phyloP scores from a whole-genome alignment of 805 yeast genomes.

The Starmera amethionina region DNA sequence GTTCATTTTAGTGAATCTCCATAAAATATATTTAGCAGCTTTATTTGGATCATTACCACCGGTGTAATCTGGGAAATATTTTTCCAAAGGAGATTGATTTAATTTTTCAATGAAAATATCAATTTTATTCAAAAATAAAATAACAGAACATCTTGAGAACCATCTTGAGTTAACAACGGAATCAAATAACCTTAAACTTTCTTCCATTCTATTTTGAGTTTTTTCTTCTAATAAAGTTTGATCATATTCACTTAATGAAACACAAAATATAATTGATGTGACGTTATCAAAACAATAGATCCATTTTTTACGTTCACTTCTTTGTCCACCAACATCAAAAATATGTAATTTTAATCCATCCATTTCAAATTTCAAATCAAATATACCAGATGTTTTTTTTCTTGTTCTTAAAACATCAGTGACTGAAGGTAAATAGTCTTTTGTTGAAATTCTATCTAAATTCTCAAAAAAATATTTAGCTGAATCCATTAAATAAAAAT shows the following conservation, averaged over 20 bases:
- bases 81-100: slow-evolving; percentile 70
- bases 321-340: slow-evolving; percentile 90
- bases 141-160: slow-evolving; percentile 83
- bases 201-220: slow-evolving; percentile 68
- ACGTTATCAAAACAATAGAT: slow-evolving; percentile 94
- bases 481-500: slow-evolving; percentile 79
- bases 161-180: slow-evolving; percentile 88
- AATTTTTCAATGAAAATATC: slow-evolving; percentile 84
- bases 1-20: slow-evolving; percentile 83
- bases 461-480: slow-evolving; percentile 69
- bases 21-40: slow-evolving; percentile 84
- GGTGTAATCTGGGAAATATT: slow-evolving; percentile 79
- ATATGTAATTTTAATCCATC: slow-evolving; percentile 56
- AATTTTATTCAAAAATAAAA: slow-evolving; percentile 79
- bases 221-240: slow-evolving; percentile 74
- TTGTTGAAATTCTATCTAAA: slow-evolving; percentile 47
- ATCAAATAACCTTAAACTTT: slow-evolving; percentile 75
- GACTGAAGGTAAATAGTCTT: slow-evolving; percentile 59
- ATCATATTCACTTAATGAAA: slow-evolving; percentile 85
- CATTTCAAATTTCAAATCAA: slow-evolving; percentile 71
- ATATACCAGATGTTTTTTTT: slow-evolving; percentile 88
- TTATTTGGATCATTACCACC: slow-evolving; percentile 87
- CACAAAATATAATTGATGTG: slow-evolving; percentile 82
- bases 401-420: slow-evolving; percentile 80
- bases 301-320: slow-evolving; percentile 96